Base-by-base conservation (phyloP, 352 stramenopile genomes). In the Globisporangium abappressorium region DNA sequence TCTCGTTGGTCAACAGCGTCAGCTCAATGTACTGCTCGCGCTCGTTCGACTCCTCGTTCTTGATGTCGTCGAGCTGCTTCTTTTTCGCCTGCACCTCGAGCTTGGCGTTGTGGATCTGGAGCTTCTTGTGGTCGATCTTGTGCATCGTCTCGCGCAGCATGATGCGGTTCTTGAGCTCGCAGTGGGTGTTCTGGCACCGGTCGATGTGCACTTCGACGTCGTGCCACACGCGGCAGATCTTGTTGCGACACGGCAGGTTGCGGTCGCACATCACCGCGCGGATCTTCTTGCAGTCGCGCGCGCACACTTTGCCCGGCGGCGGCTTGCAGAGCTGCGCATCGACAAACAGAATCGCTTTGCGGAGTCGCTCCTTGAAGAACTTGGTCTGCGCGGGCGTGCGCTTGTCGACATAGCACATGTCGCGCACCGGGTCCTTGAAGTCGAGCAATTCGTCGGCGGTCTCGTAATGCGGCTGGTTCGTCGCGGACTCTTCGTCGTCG, bases 81-180 rank as follows among this genome's bases (percentile, higher is more conserved):
- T 78, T 80, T 70, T 84, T 90, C 12, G 36, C 56, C 24, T 79
- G 63, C 3, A 88, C 66, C 30, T 84, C 75, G 24, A 46, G 49
- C 47, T 76, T 78, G 1, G 69, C 51, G 7, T 68, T 65, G n/a
- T 70, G 59, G 22, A 88, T 69, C 70, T 87, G 73, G 28, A 85
- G 69, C 57, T 85, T 79, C 66, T 83, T 83, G 66, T 87, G 78
- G 24, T 92, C 78, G 34, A 91, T 77, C 68, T 89, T 90, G 78
- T 91, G 81, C 81, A 89, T 87, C 33, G 81, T 91, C 60, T 91
- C 83, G 18, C 83, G 81, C 12, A 89, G 70, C 73, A 91, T 79
- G 43, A 91, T 82, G 53, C 83, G 83, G 68, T 82, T 87, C 55
- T 83, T 84, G 59, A 91, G 87, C 75, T 91, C 83, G 62, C 83